Base-by-base conservation (phyloP, 2,329 filamentous ascomycete genomes). In the Aspergillus sp. region DNA sequence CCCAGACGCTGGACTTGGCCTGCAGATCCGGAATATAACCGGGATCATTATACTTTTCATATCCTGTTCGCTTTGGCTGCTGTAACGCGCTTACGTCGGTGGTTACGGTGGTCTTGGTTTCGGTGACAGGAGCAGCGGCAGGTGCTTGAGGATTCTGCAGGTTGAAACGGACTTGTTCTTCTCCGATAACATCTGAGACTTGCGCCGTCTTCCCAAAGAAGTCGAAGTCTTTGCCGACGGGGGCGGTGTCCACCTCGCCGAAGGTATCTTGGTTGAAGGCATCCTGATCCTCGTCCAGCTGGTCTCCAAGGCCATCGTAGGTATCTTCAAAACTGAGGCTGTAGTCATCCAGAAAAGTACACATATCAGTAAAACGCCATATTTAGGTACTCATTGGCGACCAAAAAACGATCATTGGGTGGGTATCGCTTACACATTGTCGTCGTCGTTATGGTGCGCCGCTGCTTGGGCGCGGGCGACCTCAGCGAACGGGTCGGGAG, bases 211-310 rank as follows among this genome's bases (percentile, higher is more conserved):
- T 88, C 41, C 93, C 93, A 64, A 96, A 96, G 77, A 98, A 99
- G 75, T 99, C 95, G 69, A 98, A 98, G 75, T 99, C 93, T 73
- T 90, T 96, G 70, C 93, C 93, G 58, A 95, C 85, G 11, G 80
- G 75, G 39, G 73, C 64, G 17, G 73, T 70, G 17, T 73, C 77
- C 37, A 75, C 82, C 57, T 75, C 77, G 59, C 85, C 90, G 72
- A 99, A 99, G 2, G 95, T 99, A 72, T 98, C 95, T 68, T 98
- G 91, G 75, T 99, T 99, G 82, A 97, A 91, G 51, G 85, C 91
- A 80, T 99, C 95, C 69, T 93, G 90, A 19, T 90, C 88, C 73
- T 99, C 93, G 68, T 96, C 88, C 37, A 99, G 87, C 74, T 90
- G 87, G 70, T 96, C 90, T 56, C 92, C 95, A 41, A 99, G 82